Evolutionary conservation across 352 stramenopile genomes (phyloP).

Genomic region (Chloridella minuta): DNA sequence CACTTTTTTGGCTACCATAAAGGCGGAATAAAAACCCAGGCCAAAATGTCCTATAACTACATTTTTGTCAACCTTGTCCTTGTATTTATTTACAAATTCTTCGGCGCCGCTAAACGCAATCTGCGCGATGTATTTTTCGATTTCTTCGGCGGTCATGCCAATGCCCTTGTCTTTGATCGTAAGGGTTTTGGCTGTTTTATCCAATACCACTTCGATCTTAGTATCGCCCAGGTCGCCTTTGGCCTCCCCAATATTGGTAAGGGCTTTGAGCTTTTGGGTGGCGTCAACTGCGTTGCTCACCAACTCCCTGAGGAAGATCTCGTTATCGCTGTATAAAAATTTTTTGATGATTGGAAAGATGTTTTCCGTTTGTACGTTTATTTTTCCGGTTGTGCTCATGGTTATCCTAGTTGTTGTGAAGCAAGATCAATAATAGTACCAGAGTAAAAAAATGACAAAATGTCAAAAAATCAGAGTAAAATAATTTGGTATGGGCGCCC

Average conservation of each 20-base stretch:
- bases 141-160: neutral
- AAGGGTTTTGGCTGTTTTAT: neutral
- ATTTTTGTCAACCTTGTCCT: neutral
- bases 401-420: too few relatives aligned
- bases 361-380: neutral
- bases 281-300: neutral
- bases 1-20: neutral
- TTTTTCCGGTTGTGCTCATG: neutral
- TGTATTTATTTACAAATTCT: neutral
- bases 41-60: neutral
- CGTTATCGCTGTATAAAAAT: neutral
- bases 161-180: neutral
- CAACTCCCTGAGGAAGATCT: neutral
- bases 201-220: neutral
- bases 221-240: neutral
- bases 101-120: neutral
- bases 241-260: neutral
- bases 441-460: too few relatives aligned
- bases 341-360: conserved; percentile 6
- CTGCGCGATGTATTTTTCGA: neutral
- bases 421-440: too few relatives aligned
- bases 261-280: neutral
- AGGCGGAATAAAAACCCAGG: neutral
- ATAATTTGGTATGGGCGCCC: neutral
- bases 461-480: neutral